Base-by-base conservation (phyloP, 805 yeast genomes). In the Candida hispaniensis region DNA sequence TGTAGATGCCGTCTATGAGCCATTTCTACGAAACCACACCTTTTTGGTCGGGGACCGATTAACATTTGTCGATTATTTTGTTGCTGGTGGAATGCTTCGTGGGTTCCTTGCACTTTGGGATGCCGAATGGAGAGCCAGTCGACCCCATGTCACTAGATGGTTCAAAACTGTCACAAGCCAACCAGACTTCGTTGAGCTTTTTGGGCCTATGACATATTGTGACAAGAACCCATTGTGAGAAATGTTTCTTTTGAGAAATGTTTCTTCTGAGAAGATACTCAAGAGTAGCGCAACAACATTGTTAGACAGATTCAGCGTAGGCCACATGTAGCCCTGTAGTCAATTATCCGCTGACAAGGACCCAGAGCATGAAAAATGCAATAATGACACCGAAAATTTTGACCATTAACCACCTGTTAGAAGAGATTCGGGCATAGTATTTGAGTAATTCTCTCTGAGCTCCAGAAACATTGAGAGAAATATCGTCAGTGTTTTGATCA, bases 401-500 rank as follows among this genome's bases (percentile, higher is more conserved):
- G 34, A 81, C 67, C 58, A 85, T 82, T 43, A 91, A 64, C 94
- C 96, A 85, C 49, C 97, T 69, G 57, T 88, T 91, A 49, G 79
- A 81, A 34, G 91, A 75, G 14, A 91, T 81, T 38, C 76, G 72
- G 41, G 88, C 80, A 52, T 79, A 91, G 58, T 86, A 91, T 56
- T 85, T 88, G 47, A 88, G 62, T 45, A 91, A 66, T 55, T 91
- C 97, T 42, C 96, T 63, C 55, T 91, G 97, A 0, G 98, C 98
- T 2, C 97, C 97, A 16, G 70, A 61, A 10, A 91, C 86, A 54
- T 86, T 91, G 52, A 88, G 55, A 48, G 82, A 74, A 36, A 88
- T 83, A 50, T 91, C 97, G 47, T 86, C 95, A 5, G 93, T 93
- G 52, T 91, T 86, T 39, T 75, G 81, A 58, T 91, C 98, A 44